phyloP scores from a whole-genome alignment of 2,329 filamentous ascomycete species.

The Thelonectria olida region DNA sequence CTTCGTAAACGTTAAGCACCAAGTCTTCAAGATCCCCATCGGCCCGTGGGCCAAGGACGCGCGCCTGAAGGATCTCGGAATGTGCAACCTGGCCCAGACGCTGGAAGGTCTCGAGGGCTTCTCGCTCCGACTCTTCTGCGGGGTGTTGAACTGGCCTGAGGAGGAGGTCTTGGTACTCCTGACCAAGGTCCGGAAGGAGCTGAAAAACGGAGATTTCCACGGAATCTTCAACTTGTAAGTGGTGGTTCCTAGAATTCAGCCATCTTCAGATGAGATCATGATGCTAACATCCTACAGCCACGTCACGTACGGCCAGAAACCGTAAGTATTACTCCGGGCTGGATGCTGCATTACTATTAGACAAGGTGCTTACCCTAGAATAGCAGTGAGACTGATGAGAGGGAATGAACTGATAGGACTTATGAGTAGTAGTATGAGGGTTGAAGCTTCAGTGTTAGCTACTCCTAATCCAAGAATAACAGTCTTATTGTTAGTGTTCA shows the following conservation, averaged over 20 bases:
- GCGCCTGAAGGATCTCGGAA: slow-evolving; percentile 43
- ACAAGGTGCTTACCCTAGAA: too few relatives aligned
- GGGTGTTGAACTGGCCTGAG: slow-evolving; percentile 8
- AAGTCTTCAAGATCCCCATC: slow-evolving; percentile 43
- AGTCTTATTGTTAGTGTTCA: too few relatives aligned
- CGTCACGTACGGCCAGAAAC: slow-evolving; percentile 22
- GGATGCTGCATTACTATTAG: too few relatives aligned
- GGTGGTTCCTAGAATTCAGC: accelerated
- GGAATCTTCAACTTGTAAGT: slow-evolving; percentile 23
- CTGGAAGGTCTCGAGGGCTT: slow-evolving; percentile 18
- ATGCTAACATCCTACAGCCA: background rate
- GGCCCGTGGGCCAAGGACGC: slow-evolving; percentile 49
- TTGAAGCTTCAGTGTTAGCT: too few relatives aligned
- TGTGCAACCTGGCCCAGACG: slow-evolving; percentile 23
- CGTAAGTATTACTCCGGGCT: too few relatives aligned
- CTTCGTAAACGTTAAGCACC: slow-evolving; percentile 46
- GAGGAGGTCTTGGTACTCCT: slow-evolving; percentile 16
- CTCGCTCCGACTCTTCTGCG: slow-evolving; percentile 15
- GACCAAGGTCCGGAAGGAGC: slow-evolving; percentile 7
- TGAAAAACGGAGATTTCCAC: slow-evolving; percentile 11
- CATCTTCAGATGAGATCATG: background rate
- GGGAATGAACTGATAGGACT: too few relatives aligned
- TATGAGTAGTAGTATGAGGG: too few relatives aligned
- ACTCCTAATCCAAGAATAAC: too few relatives aligned
- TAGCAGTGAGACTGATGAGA: too few relatives aligned